These are phyloP conservation scores for Crithidia acanthocephali DNA, from an alignment of 208 protist species.

Conservation along the genomic window DNA sequence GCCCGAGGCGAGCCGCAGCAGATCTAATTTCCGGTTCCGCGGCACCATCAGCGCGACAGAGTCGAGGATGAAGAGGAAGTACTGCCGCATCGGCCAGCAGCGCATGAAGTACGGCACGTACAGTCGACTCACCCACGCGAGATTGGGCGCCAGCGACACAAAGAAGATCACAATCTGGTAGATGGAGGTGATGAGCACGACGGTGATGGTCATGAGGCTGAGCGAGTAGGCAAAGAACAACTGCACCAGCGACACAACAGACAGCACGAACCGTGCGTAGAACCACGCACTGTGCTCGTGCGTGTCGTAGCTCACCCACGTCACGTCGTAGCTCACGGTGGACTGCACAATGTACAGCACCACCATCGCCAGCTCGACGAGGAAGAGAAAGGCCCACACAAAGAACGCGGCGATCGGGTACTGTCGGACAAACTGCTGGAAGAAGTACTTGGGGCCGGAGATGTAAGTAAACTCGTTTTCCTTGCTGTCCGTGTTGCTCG, in stretches of 20 bases:
- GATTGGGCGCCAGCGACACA: constrained; percentile 39
- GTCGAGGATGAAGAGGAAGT: constrained; percentile 88
- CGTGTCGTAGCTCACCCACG: constrained; percentile 63
- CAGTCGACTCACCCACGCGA: constrained; percentile 73
- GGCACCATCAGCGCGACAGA: constrained; percentile 66
- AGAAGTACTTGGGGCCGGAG: constrained; percentile 77
- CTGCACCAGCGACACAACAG: constrained; percentile 75
- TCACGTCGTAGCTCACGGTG: constrained; percentile 39
- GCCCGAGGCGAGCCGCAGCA: constrained; percentile 67
- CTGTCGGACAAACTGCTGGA: constrained; percentile 76
- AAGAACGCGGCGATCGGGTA: constrained; percentile 69
- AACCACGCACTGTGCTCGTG: constrained; percentile 64
- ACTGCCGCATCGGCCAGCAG: constrained; percentile 87
- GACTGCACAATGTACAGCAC: constrained; percentile 73
- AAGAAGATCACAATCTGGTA: constrained; percentile 85
- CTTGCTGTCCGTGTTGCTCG: constrained; percentile 13
- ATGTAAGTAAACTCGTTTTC: constrained; percentile 70
- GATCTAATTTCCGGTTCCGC: constrained; percentile 65
- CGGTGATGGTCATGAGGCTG: constrained; percentile 61
- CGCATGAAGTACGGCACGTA: constrained; percentile 90
- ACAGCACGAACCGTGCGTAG: constrained; percentile 67
- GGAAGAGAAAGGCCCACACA: constrained; percentile 81
- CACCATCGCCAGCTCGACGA: constrained; percentile 77
- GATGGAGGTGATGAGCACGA: constrained; percentile 80
- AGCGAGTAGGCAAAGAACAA: constrained; percentile 88